phyloP scores from a whole-genome alignment of 208 protist genomes.

The Wallacemonas sp. region DNA sequence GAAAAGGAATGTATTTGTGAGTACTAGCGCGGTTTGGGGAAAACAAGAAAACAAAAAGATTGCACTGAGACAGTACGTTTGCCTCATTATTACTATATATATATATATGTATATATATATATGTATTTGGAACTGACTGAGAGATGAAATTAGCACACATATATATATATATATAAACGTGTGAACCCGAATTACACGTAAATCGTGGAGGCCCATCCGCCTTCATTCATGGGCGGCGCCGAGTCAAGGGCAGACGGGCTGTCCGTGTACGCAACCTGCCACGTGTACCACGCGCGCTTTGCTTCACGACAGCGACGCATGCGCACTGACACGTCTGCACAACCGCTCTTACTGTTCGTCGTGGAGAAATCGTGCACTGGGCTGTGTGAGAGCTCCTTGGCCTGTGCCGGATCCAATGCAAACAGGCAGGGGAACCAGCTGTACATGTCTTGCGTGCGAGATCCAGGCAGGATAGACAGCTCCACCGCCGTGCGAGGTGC shows the following conservation, averaged over 20 bases:
- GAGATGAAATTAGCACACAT: no score
- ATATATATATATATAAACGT: no score
- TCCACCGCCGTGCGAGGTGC: constrained; percentile 19
- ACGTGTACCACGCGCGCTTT: constrained; percentile 77
- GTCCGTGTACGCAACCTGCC: constrained; percentile 22
- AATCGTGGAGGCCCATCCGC: constrained; percentile 71
- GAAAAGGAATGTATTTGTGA: no score
- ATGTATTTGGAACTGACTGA: no score
- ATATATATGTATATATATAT: no score
- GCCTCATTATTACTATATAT: no score
- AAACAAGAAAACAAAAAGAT: no score
- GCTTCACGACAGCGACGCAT: constrained; percentile 37
- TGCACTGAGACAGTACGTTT: no score
- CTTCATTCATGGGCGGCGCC: constrained; percentile 44
- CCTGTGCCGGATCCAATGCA: constrained; percentile 43
- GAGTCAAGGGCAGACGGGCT: constrained; percentile 1
- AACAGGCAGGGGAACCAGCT: constrained; percentile 90
- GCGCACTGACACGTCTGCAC: constrained; percentile 29
- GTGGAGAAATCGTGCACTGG: neutral
- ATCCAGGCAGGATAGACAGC: neutral
- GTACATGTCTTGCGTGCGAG: constrained; percentile 68
- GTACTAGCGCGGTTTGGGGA: no score
- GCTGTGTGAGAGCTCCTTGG: neutral
- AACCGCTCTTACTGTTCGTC: constrained; percentile 14
- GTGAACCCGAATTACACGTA: constrained; percentile 13